Conservation (phyloP, 2,329 filamentous ascomycete species). For the Trichoderma sp. region DNA sequence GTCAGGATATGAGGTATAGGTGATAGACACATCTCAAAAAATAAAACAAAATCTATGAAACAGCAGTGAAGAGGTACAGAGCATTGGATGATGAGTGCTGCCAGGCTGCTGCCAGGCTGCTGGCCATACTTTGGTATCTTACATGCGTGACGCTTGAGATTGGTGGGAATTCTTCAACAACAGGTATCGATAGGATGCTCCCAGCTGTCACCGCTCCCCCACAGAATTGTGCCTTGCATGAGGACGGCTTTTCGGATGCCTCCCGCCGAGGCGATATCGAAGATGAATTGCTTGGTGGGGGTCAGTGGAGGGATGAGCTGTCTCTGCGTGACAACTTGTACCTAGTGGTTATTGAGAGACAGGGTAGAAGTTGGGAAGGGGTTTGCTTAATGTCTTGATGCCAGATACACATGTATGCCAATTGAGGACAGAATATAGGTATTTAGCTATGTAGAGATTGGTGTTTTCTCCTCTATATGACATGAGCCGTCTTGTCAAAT, state of each 20-base stretch:
- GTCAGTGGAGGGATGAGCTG: slow-evolving; percentile 8
- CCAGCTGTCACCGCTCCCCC: slow-evolving; percentile 2
- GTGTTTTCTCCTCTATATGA: too few relatives aligned
- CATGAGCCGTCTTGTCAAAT: too few relatives aligned
- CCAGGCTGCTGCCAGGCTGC: background rate
- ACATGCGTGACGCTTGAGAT: background rate
- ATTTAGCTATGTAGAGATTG: background rate
- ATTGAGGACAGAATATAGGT: background rate
- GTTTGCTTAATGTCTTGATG: background rate
- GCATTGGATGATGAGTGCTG: background rate
- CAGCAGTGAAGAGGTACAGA: background rate
- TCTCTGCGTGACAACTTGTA: background rate
- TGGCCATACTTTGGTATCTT: background rate
- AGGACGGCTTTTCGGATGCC: slow-evolving; percentile 8
- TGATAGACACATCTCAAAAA: background rate
- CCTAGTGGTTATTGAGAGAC: background rate
- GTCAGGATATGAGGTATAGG: slow-evolving; percentile 9
- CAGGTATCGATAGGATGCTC: background rate
- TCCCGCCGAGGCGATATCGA: background rate
- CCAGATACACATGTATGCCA: background rate
- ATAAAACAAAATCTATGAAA: background rate
- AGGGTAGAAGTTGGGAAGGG: background rate
- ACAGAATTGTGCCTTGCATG: slow-evolving; percentile 14
- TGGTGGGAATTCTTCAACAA: background rate
- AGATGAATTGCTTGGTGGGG: slow-evolving; percentile 5